Base-by-base conservation (phyloP, 352 stramenopile genomes). In the Vaucheria bursata region DNA sequence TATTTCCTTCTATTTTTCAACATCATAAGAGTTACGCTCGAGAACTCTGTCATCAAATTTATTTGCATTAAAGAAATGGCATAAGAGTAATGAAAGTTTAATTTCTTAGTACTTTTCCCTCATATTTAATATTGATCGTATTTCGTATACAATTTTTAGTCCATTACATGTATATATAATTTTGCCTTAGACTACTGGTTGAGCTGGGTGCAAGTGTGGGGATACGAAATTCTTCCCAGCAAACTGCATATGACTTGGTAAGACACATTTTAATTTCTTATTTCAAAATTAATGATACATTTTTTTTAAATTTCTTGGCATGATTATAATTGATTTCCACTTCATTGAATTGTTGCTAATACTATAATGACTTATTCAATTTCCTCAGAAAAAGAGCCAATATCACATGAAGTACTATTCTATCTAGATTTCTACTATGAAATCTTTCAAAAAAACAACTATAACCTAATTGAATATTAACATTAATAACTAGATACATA, bases 181-280 rank as follows among this genome's bases (percentile, higher is more conserved):
- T n/a, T n/a, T n/a, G n/a, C 5, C 74, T 53, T 36, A 78, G 34
- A 35, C 78, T 66, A 72, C 70, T 83, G 35, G 69, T 80, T 36
- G 77, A 68, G 36, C 77, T 75, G 59, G 77, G 77, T 18, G 77
- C 67, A 37, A 5, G 39, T 33, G 77, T 83, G 29, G 77, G 80
- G 29, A 36, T 49, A 38, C 34, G 77, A 25, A 83, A 83, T 66
- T 39, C 37, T 8, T n/a, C 73, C 5, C 31, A 36, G 12, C 79
- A 82, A 66, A 77, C 80, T 4, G 29, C 80, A n/a, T 85, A 85
- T 64, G 80, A 85, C 65, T 52, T 84, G 71, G 74, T 69, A 38
- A 4, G 59, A 18, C 39, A 12, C 39, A 50, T 12, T 12, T 5
- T 12, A 5, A 50, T 12, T 50, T 5, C 39, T 50, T 50, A n/a